A percentile compares a stretch with the other conserved stretches of the same genome.
Evolutionary conservation across 1,284 basidiomycete species (phyloP).

Genomic region (Meripilus lineatus): DNA sequence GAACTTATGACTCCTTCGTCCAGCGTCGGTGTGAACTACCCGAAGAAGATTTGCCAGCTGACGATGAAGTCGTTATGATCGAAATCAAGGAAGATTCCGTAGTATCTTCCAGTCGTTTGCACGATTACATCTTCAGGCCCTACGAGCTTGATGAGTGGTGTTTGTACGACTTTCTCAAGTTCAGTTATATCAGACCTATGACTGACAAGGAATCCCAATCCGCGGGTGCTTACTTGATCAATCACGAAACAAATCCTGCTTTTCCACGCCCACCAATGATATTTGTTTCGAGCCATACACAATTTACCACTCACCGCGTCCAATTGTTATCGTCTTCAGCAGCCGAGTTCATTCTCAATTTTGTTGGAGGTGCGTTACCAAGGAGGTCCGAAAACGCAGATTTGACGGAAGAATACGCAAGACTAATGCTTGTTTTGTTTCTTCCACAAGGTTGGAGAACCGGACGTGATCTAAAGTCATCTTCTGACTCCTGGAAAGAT

Average conservation of each 20-base stretch:
- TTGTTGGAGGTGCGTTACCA: slow-evolving; percentile 8
- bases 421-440: slow-evolving; percentile 8
- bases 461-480: slow-evolving; percentile 10
- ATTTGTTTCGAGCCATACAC: slow-evolving; percentile 4
- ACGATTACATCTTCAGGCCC: slow-evolving; percentile 12
- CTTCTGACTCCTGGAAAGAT: slow-evolving; percentile 12
- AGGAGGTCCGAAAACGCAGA: slow-evolving; percentile 1
- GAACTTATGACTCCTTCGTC: slow-evolving; percentile 1
- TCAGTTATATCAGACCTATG: too few species aligned
- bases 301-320: slow-evolving; percentile 3
- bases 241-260: too few species aligned
- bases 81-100: not conserved
- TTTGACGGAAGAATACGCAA: not conserved
- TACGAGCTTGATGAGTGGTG: slow-evolving; percentile 1
- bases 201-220: too few species aligned
- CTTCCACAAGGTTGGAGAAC: slow-evolving; percentile 9
- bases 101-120: not conserved
- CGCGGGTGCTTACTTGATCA: too few species aligned
- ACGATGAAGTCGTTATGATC: slow-evolving; percentile 5
- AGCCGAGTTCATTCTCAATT: slow-evolving; percentile 1
- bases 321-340: not conserved
- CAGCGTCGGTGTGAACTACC: too few species aligned
- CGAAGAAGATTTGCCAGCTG: not conserved
- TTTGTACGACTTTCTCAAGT: slow-evolving; percentile 12
- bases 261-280: too few species aligned